Percentiles rank a stretch among this genome's conserved stretches.
phyloP scores from a whole-genome alignment of 257 asterid species.

The Linaria vulgaris region DNA sequence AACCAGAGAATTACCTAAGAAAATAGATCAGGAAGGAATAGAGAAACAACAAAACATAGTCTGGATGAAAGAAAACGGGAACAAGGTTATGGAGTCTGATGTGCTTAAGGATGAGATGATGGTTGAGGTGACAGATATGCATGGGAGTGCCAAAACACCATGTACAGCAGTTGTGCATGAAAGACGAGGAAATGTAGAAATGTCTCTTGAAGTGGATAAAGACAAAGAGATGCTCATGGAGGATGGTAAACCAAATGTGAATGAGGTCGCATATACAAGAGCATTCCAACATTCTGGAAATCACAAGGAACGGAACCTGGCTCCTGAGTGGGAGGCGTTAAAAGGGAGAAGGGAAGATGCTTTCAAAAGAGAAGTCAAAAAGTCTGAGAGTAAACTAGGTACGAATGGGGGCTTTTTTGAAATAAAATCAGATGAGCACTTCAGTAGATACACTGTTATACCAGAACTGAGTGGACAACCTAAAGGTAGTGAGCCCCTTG shows the following conservation, averaged over 20 bases:
- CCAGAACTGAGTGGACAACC: conserved; percentile 32
- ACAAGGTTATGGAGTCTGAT: conserved; percentile 27
- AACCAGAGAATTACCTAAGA: conserved; percentile 30
- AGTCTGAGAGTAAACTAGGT: conserved; percentile 28
- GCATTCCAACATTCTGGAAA: conserved; percentile 21
- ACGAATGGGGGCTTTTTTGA: conserved; percentile 29
- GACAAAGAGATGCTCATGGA: conserved; percentile 26
- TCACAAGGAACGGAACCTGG: conserved; percentile 27
- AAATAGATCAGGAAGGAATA: conserved; percentile 35
- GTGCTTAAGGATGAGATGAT: conserved; percentile 25
- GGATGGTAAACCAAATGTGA: conserved; percentile 33
- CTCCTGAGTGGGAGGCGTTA: conserved; percentile 29
- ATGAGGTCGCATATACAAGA: conserved; percentile 26
- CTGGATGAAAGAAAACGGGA: conserved; percentile 29
- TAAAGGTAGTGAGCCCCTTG: conserved; percentile 34
- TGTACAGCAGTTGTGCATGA: conserved; percentile 30
- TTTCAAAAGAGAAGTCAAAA: conserved; percentile 24
- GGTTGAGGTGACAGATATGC: conserved; percentile 23
- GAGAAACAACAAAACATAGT: conserved; percentile 32
- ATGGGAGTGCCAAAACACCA: conserved; percentile 29
- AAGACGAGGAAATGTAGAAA: conserved; percentile 28
- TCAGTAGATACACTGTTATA: conserved; percentile 30
- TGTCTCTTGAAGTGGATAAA: conserved; percentile 24
- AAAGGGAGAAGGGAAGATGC: conserved; percentile 33
- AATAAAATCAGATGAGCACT: conserved; percentile 24